These are phyloP conservation scores for Chrysanthemum lavandulifolium DNA, from an alignment of 129 eudicot species.

Conservation along the genomic window DNA sequence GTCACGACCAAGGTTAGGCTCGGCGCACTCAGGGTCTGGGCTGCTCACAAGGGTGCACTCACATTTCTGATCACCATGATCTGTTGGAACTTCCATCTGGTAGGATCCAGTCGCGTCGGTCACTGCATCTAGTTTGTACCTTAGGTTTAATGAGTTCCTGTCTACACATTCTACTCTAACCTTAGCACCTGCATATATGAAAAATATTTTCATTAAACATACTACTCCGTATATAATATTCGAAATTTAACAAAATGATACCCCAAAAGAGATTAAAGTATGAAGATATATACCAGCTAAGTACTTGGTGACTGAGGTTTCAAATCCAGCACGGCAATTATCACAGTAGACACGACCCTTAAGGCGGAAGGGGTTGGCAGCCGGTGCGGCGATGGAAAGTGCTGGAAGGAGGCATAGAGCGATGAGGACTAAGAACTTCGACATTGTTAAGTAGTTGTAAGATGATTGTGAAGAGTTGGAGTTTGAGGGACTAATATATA, in stretches of 20 bases:
- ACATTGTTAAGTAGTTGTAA: conserved; percentile 14
- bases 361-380: conserved; percentile 30
- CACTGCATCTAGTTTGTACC: conserved; percentile 34
- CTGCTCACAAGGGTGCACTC: conserved; percentile 55
- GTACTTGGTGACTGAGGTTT: conserved; percentile 48
- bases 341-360: conserved; percentile 68
- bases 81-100: conserved; percentile 35
- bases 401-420: conserved; percentile 41
- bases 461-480: conserved; percentile 5
- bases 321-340: conserved; percentile 79
- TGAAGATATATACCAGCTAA: conserved; percentile 39
- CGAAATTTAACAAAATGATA: no score
- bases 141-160: conserved; percentile 20
- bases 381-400: conserved; percentile 23
- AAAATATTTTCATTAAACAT: not conserved
- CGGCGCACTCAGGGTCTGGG: conserved; percentile 38
- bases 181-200: conserved; percentile 43
- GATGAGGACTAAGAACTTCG: conserved; percentile 31
- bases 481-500: conserved; percentile 14
- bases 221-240: no score
- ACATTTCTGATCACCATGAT: conserved; percentile 52
- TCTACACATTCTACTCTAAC: conserved; percentile 57
- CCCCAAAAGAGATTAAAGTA: not conserved
- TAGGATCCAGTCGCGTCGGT: conserved; percentile 52
- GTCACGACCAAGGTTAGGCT: conserved; percentile 44